Percentiles rank a stretch among this genome's conserved stretches.
Evolutionary conservation across 257 asterid species (phyloP).

Genomic region (Datura wrightii): DNA sequence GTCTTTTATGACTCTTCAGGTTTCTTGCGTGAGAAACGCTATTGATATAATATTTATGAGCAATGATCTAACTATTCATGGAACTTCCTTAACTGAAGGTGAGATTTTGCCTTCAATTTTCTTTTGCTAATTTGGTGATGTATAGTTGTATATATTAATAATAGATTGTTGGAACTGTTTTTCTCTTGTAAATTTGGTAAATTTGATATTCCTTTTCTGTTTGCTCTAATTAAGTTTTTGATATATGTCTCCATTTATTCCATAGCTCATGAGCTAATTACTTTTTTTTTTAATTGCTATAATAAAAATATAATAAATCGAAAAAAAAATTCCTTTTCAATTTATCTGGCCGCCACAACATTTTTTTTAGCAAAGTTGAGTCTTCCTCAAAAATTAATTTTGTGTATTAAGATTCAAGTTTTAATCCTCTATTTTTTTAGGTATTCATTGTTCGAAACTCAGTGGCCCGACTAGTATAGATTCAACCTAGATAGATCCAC

Average conservation of each 20-base stretch:
- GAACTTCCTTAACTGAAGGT: background rate
- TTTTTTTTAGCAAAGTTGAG: too few relatives aligned
- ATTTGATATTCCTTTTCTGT: background rate
- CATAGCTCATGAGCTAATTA: background rate
- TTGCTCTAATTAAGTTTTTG: background rate
- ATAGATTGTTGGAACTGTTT: background rate
- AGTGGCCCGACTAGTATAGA: rapidly evolving
- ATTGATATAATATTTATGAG: background rate
- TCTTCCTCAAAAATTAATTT: background rate
- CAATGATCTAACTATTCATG: background rate
- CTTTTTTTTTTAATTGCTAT: background rate
- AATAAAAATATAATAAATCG: background rate
- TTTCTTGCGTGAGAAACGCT: too few relatives aligned
- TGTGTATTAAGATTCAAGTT: too few relatives aligned
- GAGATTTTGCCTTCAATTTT: background rate
- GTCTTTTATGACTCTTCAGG: too few relatives aligned
- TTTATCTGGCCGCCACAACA: too few relatives aligned
- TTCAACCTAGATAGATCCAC: background rate
- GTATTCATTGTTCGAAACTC: background rate
- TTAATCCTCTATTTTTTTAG: background rate
- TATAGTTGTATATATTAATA: too few relatives aligned
- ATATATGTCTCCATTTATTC: background rate
- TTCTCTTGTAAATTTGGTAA: background rate
- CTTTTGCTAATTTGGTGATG: background rate
- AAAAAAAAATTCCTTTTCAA: too few relatives aligned